Base-by-base conservation (phyloP, 1,284 basidiomycete genomes). In the Tilletia setariae region DNA sequence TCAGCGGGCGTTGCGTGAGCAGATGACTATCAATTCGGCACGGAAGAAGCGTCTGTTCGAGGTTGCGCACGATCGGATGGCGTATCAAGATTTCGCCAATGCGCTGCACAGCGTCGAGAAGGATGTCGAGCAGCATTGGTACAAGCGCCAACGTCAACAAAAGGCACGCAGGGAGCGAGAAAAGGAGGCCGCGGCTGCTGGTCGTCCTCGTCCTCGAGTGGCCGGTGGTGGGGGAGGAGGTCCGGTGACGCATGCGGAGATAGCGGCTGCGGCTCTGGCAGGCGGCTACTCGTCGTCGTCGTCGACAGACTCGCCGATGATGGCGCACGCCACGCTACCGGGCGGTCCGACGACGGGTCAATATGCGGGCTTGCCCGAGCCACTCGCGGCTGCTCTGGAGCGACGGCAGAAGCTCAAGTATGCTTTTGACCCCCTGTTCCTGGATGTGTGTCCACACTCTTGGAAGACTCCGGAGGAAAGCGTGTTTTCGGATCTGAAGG, bases 41-140 rank as follows among this genome's bases (percentile, higher is more conserved):
- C 90, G 94, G 28, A 91, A 91, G 79, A 84, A 84, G 28, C 89
- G 91, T 0, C 86, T 98, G 1, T 87, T 87, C 23, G 85, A 86
- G 21, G 87, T 94, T 70, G 93, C 93, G n/a, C 89, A 89, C 72
- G 91, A 93, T 75, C 88, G 94, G 21, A 87, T 98, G 61, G 93
- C 90, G 2, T 92, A 92, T 81, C 91, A 93, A 79, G 76, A 79
- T 63, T 76, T 76, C 61, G 69, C 76, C 43, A 72, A 70, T 6
- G 79, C 77, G 66, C 70, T 82, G 35, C 71, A 72, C 65, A 73
- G 78, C n/a, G 71, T 76, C 15, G 80, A 82, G 32, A 80, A 77
- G 67, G 79, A 81, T 66, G 78, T 82, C 56, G 80, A 82, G 70
- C 53, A 71, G 21, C 74, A 74, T 4, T 82, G 80, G 80, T 75